Conservation (phyloP, 495 filamentous ascomycete species). For the Penicillium soppii region DNA sequence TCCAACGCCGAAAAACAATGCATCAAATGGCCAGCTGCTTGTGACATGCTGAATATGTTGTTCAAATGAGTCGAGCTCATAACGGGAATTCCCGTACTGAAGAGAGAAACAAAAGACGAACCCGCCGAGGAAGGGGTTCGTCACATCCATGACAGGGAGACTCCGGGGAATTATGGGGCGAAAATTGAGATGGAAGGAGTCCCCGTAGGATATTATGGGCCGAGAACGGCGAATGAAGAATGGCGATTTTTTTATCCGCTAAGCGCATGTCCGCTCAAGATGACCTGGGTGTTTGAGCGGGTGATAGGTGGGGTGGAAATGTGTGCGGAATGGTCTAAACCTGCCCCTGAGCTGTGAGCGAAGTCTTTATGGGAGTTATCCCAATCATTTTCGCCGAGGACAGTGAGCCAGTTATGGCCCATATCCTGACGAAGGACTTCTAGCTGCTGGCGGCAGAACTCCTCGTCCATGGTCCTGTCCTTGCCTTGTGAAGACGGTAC, state of each 20-base stretch:
- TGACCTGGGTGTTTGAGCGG: slow-evolving; percentile 46
- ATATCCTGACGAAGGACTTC: slow-evolving; percentile 82
- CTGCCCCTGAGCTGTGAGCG: slow-evolving; percentile 30
- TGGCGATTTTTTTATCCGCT: slow-evolving; percentile 28
- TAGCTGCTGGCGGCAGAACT: slow-evolving; percentile 80
- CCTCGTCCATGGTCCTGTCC: slow-evolving; percentile 68
- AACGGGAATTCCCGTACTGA: not conserved
- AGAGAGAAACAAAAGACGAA: not conserved
- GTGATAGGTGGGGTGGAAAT: slow-evolving; percentile 37
- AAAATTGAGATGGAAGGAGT: slow-evolving; percentile 2
- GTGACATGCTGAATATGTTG: slow-evolving; percentile 9
- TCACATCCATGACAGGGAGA: not conserved
- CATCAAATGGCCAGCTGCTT: slow-evolving; percentile 13
- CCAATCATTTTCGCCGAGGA: slow-evolving; percentile 78
- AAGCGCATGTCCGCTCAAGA: slow-evolving; percentile 52
- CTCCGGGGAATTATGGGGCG: not conserved
- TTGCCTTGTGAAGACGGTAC: slow-evolving; percentile 19
- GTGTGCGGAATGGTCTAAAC: slow-evolving; percentile 36
- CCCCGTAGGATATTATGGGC: not conserved
- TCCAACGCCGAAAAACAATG: slow-evolving; percentile 46
- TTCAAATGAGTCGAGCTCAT: slow-evolving; percentile 4
- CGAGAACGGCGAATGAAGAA: not conserved
- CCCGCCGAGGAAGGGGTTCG: not conserved
- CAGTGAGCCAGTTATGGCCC: slow-evolving; percentile 79
- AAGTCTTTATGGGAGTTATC: slow-evolving; percentile 35